Evolutionary conservation across 345 rosid species (phyloP).

Genomic region (Atalantia buxifolia): DNA sequence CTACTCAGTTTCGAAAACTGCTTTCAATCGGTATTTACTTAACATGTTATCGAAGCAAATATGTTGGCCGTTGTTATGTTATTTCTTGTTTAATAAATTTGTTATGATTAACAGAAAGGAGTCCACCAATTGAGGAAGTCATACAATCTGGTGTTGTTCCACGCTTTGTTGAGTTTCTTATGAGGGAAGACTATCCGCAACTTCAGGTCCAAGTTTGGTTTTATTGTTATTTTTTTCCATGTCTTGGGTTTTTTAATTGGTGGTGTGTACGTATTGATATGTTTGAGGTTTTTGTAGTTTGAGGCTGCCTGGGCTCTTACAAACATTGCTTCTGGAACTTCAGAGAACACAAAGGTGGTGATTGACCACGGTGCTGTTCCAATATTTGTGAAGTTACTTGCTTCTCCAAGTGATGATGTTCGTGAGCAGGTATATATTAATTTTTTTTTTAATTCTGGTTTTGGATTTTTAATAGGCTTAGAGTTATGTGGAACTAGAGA

Average conservation of each 20-base stretch:
- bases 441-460: not conserved
- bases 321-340: slow-evolving; percentile 92
- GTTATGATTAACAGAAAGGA: slow-evolving; percentile 48
- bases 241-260: not conserved
- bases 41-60: not conserved
- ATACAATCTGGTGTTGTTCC: slow-evolving; percentile 79
- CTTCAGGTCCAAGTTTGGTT: slow-evolving; percentile 54
- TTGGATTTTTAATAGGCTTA: not conserved
- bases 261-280: not conserved
- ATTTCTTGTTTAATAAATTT: not conserved
- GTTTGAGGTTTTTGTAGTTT: slow-evolving; percentile 37
- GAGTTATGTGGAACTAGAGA: not conserved
- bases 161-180: slow-evolving; percentile 85
- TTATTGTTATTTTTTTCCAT: not conserved
- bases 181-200: slow-evolving; percentile 66
- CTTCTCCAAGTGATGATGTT: slow-evolving; percentile 81
- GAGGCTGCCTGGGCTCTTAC: slow-evolving; percentile 97
- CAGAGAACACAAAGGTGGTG: slow-evolving; percentile 82
- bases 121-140: slow-evolving; percentile 86
- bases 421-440: slow-evolving; percentile 72
- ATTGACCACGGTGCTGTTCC: slow-evolving; percentile 83
- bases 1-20: slow-evolving; percentile 82
- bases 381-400: slow-evolving; percentile 73
- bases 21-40: slow-evolving; percentile 62
- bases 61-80: not conserved